Evolutionary conservation across 1,284 basidiomycete genomes (phyloP).

Genomic region (Marasmius sp.): DNA sequence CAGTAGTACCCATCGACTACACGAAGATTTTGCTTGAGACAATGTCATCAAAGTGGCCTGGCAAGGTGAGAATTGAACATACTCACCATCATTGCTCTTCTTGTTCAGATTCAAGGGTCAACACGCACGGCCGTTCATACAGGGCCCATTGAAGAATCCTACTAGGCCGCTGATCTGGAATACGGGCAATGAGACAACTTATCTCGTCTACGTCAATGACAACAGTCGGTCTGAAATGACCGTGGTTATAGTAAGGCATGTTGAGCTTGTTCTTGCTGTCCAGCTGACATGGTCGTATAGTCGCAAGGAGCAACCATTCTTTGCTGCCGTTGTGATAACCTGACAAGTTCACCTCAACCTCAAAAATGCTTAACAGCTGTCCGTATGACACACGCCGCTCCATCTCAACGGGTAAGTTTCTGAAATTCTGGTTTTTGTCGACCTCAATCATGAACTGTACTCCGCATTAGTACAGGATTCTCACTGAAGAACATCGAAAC

Average conservation of each 20-base stretch:
- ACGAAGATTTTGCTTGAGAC: too few species aligned
- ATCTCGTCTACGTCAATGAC: conserved; percentile 21
- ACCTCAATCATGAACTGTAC: not conserved
- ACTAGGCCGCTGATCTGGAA: conserved; percentile 1
- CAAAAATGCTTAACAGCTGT: not conserved
- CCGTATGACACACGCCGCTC: not conserved
- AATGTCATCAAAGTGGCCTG: too few species aligned
- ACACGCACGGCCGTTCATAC: too few species aligned
- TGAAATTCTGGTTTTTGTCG: not conserved
- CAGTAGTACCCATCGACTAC: too few species aligned
- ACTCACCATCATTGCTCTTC: too few species aligned
- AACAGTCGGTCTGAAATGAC: conserved; percentile 1
- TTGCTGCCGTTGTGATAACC: too few species aligned
- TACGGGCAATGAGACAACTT: conserved; percentile 24
- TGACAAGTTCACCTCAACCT: not conserved
- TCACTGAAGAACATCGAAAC: not conserved
- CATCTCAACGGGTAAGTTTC: not conserved
- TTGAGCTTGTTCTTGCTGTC: conserved; percentile 5
- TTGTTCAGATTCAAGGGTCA: too few species aligned
- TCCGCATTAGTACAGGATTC: not conserved
- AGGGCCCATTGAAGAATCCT: too few species aligned
- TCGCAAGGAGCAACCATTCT: conserved; percentile 20
- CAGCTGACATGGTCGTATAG: conserved; percentile 15
- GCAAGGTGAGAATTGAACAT: too few species aligned
- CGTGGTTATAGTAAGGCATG: conserved; percentile 12